Evolutionary conservation across 1,139 yeast species (phyloP), one percentile per base, ranked within the genome.

Genomic region (Lodderomyces beijingensis): DNA sequence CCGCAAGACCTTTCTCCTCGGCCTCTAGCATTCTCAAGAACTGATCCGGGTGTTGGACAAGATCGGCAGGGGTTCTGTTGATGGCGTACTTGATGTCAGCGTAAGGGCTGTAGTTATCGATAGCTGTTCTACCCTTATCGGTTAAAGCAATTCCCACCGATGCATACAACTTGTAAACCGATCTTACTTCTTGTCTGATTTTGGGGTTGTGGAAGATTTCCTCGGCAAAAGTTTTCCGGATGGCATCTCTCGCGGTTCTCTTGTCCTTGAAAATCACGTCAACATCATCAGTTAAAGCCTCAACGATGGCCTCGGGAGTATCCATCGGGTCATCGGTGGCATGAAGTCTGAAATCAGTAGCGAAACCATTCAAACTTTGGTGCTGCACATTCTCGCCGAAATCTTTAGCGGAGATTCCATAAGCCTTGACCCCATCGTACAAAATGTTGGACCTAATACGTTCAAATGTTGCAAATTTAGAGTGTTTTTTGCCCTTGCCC

Each of bases 21-120:
- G 98, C 98, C 50, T 84, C 89, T 33, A 89, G 62, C 95, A 91
- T 91, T 49, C 94, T 75, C 48, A 93, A 66, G 44, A 84, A 84
- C 18, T 83, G 64, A 48, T 87, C 95, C 0, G 98, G 97, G 33
- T 77, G 70, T 28, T 67, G 68, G 3, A 77, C 74, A 47, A 93
- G 74, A 39, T 88, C 91, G 8, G 73, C 72, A 8, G 91, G 81
- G 1, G 86, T 70, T 49, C 93, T 74, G 56, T 87, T 84, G 35
- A 78, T 74, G 12, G 96, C 95, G 56, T 91, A 93, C 55, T 91
- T 93, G 61, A 93, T 81, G 50, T 87, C 96, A 39, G 83, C 87
- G 49, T 79, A 89, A 2, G 91, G 84, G 42, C 91, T 81, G 41
- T 79, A 79, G 37, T 75, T 79, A 45, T 83, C 94, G 42, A 91